Conservation (phyloP, 371 early-diverging fungal species). For the Mortierella polycephala region DNA sequence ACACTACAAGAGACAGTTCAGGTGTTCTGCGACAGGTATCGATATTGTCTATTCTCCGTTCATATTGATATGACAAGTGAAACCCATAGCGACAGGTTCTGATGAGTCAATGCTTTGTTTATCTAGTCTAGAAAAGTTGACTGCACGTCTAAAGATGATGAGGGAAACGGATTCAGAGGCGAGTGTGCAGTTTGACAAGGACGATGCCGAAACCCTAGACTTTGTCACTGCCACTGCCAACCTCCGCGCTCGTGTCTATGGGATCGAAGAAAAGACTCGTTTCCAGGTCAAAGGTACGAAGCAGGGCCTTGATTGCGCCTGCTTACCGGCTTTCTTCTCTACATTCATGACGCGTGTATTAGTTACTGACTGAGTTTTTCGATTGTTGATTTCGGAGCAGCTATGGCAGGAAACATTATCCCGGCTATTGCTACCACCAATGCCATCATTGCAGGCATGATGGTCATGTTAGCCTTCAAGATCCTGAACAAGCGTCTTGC, state of each 20-base stretch:
- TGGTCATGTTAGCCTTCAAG: slow-evolving; percentile 87
- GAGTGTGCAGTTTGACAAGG: slow-evolving; percentile 89
- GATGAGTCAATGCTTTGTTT: neutral
- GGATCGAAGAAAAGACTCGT: slow-evolving; percentile 79
- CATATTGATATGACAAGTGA: neutral
- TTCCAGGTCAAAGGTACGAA: slow-evolving; percentile 88
- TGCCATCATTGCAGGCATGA: slow-evolving; percentile 97
- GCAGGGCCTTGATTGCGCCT: neutral
- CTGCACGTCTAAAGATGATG: slow-evolving; percentile 56
- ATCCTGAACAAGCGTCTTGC: slow-evolving; percentile 65
- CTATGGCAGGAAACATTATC: slow-evolving; percentile 99
- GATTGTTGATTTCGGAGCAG: slow-evolving; percentile 50
- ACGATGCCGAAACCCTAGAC: slow-evolving; percentile 87
- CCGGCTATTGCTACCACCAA: slow-evolving; percentile 99
- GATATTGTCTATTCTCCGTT: neutral
- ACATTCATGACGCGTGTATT: no score
- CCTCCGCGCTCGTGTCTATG: slow-evolving; percentile 84
- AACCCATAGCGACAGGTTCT: neutral
- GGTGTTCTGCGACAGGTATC: slow-evolving; percentile 67
- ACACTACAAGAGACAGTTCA: slow-evolving; percentile 64
- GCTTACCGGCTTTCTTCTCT: no score
- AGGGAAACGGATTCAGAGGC: slow-evolving; percentile 60
- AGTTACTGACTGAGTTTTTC: no score
- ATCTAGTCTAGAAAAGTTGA: slow-evolving; percentile 58
- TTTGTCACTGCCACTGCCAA: slow-evolving; percentile 96